Percentiles rank a stretch among this genome's conserved stretches.
Evolutionary conservation across 441 rosid species (phyloP).

Genomic region (Pelargonium cotyledonis): DNA sequence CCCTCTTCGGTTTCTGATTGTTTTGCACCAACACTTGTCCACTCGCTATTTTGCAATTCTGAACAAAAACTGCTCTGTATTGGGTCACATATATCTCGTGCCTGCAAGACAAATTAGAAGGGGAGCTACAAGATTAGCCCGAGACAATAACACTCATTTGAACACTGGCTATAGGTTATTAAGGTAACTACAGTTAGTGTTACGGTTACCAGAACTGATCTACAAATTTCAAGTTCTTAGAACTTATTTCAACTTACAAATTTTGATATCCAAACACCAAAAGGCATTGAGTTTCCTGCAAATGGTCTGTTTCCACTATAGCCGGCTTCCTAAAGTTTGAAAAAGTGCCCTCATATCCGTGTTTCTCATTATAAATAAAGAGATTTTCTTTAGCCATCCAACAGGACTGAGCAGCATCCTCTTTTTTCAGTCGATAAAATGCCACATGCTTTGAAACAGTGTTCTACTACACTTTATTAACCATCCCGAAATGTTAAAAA

Average conservation of each 20-base stretch:
- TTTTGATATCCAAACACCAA: background rate
- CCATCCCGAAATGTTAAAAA: too few relatives aligned
- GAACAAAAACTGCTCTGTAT: constrained; percentile 60
- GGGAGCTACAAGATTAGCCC: background rate
- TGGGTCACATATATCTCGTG: constrained; percentile 60
- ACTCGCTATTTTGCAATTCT: constrained; percentile 44
- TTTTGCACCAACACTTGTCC: constrained; percentile 20
- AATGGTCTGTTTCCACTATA: too few relatives aligned
- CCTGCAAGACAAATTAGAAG: constrained; percentile 30
- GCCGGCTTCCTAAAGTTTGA: too few relatives aligned
- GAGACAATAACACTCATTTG: background rate
- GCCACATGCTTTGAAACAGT: too few relatives aligned
- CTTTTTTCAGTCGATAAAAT: too few relatives aligned
- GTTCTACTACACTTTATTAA: too few relatives aligned
- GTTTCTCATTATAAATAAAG: too few relatives aligned
- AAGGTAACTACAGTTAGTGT: background rate
- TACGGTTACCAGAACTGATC: background rate
- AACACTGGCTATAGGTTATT: background rate
- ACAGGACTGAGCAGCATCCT: too few relatives aligned
- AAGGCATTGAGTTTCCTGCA: background rate
- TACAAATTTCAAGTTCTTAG: background rate
- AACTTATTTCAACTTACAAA: background rate
- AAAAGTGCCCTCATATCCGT: too few relatives aligned
- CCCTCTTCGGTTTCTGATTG: constrained; percentile 16
- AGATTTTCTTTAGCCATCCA: too few relatives aligned